Evolutionary conservation across 805 yeast species (phyloP).

Genomic region (Starmera pachycereana): DNA sequence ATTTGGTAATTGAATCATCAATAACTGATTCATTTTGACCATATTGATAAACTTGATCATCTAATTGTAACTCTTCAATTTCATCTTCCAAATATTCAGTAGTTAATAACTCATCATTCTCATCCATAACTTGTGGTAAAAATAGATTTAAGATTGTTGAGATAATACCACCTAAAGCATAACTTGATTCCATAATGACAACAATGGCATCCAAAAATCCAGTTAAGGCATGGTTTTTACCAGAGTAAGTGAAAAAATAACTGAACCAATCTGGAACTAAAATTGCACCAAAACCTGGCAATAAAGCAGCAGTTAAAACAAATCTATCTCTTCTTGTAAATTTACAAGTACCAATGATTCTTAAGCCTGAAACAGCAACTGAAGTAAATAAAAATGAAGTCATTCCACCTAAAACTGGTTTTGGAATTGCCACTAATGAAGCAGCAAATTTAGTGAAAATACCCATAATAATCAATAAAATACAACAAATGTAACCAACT

Average conservation of each 20-base stretch:
- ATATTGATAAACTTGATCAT: conserved; percentile 15
- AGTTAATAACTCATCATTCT: conserved; percentile 16
- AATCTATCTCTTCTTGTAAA: conserved; percentile 69
- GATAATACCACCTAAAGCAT: conserved; percentile 58
- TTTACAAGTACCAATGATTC: conserved; percentile 40
- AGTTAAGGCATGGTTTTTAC: conserved; percentile 41
- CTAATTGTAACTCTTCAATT: conserved; percentile 14
- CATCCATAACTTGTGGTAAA: conserved; percentile 50
- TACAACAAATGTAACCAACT: conserved; percentile 71
- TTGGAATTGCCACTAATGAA: conserved; percentile 77
- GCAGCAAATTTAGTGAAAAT: conserved; percentile 80
- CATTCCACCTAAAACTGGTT: conserved; percentile 83
- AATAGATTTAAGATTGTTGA: conserved; percentile 51
- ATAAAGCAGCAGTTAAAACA: conserved; percentile 52
- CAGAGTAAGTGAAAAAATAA: conserved; percentile 53
- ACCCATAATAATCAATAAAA: conserved; percentile 79
- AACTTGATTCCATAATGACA: conserved; percentile 64
- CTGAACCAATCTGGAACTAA: conserved; percentile 58
- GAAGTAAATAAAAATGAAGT: conserved; percentile 66
- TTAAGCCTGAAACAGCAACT: conserved; percentile 66
- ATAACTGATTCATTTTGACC: conserved; percentile 8
- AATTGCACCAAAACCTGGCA: conserved; percentile 60
- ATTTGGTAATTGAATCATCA: background rate
- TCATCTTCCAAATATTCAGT: conserved; percentile 9
- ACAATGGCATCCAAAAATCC: conserved; percentile 64